phyloP scores from a whole-genome alignment of 371 early-diverging fungal genomes.

The Zychaea mexicana region DNA sequence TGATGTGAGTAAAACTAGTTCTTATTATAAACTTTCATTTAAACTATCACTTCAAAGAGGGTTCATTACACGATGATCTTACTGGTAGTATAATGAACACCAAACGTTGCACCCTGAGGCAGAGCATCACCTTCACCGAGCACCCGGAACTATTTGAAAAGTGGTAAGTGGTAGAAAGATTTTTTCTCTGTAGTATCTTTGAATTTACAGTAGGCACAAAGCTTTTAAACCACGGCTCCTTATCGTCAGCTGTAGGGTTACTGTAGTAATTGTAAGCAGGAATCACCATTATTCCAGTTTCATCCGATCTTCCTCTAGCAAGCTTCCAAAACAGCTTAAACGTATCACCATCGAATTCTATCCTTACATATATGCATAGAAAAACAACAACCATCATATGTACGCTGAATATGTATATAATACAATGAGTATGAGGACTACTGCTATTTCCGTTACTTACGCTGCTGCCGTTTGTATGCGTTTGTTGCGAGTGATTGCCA shows the following conservation, averaged over 20 bases:
- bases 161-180: too few relatives aligned
- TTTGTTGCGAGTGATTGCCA: slow-evolving; percentile 64
- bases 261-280: slow-evolving; percentile 34
- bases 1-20: too few relatives aligned
- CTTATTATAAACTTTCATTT: too few relatives aligned
- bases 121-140: slow-evolving; percentile 20
- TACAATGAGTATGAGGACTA: too few relatives aligned
- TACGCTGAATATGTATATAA: too few relatives aligned
- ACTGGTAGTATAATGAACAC: slow-evolving; percentile 49
- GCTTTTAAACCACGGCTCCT: slow-evolving; percentile 49
- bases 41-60: too few relatives aligned
- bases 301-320: slow-evolving; percentile 11
- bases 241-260: slow-evolving; percentile 30
- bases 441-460: too few relatives aligned
- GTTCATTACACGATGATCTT: slow-evolving; percentile 3
- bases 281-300: slow-evolving; percentile 25
- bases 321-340: slow-evolving; percentile 23
- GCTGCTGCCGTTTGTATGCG: slow-evolving; percentile 38
- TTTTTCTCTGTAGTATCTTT: not conserved
- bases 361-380: too few relatives aligned
- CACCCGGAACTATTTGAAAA: slow-evolving; percentile 28
- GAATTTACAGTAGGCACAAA: slow-evolving; percentile 47
- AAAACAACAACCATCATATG: too few relatives aligned
- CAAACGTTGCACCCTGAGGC: slow-evolving; percentile 29
- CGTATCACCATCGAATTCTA: slow-evolving; percentile 20